phyloP scores from a whole-genome alignment of 2,329 filamentous ascomycete genomes.

The Orbilia oligospora region DNA sequence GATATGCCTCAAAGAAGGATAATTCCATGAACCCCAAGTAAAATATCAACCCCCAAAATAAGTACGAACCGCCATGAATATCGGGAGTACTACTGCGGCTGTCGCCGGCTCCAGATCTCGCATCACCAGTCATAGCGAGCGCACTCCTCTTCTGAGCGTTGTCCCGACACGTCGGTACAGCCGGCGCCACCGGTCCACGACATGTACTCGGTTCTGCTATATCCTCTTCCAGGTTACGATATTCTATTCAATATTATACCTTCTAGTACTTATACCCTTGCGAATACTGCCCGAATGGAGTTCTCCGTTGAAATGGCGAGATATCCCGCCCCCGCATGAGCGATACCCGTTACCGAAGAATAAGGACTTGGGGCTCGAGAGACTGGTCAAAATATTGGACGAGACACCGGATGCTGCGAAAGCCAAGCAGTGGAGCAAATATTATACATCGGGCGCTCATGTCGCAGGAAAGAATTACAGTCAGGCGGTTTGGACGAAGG shows the following conservation, averaged over 20 bases:
- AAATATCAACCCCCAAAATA: not conserved
- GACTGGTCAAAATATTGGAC: conserved; percentile 35
- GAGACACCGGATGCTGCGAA: conserved; percentile 34
- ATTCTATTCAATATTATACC: conserved; percentile 55
- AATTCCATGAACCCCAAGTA: conserved; percentile 6
- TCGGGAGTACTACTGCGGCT: conserved; percentile 28
- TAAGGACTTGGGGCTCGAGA: conserved; percentile 31
- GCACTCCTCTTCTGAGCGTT: conserved; percentile 34
- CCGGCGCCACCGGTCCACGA: conserved; percentile 36
- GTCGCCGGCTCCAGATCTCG: conserved; percentile 41
- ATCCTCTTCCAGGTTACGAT: conserved; percentile 51
- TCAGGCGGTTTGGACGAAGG: conserved; percentile 81
- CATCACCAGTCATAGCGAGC: conserved; percentile 24
- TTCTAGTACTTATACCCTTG: conserved; percentile 48
- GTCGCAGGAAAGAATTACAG: conserved; percentile 83
- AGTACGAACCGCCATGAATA: conserved; percentile 25
- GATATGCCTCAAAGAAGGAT: conserved; percentile 13
- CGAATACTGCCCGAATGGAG: conserved; percentile 37
- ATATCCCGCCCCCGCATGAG: conserved; percentile 39
- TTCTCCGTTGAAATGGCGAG: conserved; percentile 35
- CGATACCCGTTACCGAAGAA: conserved; percentile 52
- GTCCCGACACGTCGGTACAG: conserved; percentile 31
- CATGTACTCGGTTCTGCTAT: conserved; percentile 50
- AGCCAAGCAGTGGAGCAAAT: conserved; percentile 78
- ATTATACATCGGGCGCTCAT: conserved; percentile 83